These are phyloP conservation scores for Solanum stenotomum DNA, from an alignment of 257 asterid species.

Conservation along the genomic window DNA sequence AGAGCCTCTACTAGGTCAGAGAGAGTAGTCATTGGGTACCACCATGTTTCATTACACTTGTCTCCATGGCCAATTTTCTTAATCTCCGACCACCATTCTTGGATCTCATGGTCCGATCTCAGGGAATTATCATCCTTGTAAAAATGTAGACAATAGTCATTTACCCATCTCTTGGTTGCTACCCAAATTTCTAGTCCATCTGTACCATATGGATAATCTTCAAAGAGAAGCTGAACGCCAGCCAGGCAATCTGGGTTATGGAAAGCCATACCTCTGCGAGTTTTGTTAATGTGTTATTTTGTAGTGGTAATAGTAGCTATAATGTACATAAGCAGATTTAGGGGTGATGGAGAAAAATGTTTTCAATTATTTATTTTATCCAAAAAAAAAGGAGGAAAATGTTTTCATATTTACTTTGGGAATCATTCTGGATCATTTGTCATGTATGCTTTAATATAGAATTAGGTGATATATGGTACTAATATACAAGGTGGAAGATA, in stretches of 20 bases:
- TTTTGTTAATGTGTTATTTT: background rate
- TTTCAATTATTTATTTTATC: background rate
- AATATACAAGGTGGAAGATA: background rate
- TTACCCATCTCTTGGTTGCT: slow-evolving; percentile 37
- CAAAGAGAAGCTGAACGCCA: slow-evolving; percentile 33
- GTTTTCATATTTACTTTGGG: background rate
- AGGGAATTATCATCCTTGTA: slow-evolving; percentile 26
- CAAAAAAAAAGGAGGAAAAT: background rate
- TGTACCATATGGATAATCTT: slow-evolving; percentile 43
- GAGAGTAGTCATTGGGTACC: slow-evolving; percentile 33
- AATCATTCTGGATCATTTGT: background rate
- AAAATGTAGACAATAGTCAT: slow-evolving; percentile 22
- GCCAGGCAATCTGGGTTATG: slow-evolving; percentile 18
- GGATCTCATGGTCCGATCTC: slow-evolving; percentile 28
- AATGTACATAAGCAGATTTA: background rate
- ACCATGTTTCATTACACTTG: slow-evolving; percentile 28
- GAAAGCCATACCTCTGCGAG: slow-evolving; percentile 36
- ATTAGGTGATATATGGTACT: background rate
- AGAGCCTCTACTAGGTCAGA: slow-evolving; percentile 22
- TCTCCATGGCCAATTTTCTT: slow-evolving; percentile 37
- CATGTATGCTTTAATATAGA: background rate
- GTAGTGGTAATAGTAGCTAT: background rate
- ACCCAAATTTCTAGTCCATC: slow-evolving; percentile 50
- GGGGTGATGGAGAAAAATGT: background rate
- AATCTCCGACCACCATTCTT: slow-evolving; percentile 48